Conservation (phyloP, 768 basidiomycete species). For the Gloeopeniophorella convolvens region DNA sequence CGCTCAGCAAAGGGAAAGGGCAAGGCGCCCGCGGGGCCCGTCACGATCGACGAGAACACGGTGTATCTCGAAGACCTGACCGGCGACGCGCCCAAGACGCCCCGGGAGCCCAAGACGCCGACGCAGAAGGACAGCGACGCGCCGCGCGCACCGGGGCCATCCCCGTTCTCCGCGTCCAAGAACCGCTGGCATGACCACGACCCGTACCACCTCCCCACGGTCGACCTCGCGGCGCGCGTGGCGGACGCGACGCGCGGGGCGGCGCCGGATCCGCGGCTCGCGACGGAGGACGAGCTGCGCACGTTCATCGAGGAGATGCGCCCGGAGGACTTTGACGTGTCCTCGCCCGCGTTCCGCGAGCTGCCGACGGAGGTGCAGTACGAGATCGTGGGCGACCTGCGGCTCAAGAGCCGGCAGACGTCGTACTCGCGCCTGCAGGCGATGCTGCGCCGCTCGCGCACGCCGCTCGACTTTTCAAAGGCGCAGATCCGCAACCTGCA, state of each 20-base stretch:
- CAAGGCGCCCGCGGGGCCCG: conserved; percentile 39
- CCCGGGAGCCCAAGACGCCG: conserved; percentile 32
- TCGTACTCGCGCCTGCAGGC: conserved; percentile 86
- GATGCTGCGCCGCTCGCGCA: conserved; percentile 74
- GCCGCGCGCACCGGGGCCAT: conserved; percentile 30
- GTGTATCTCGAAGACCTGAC: conserved; percentile 89
- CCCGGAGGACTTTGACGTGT: conserved; percentile 91
- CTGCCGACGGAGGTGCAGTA: conserved; percentile 96
- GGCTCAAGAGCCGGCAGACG: conserved; percentile 90
- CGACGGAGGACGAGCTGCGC: conserved; percentile 92
- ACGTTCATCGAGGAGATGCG: conserved; percentile 94
- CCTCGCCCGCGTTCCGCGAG: conserved; percentile 82
- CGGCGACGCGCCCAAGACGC: conserved; percentile 46
- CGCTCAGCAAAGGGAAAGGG: conserved; percentile 36
- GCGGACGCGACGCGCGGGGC: conserved; percentile 52
- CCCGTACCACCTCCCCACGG: conserved; percentile 86
- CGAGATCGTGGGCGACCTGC: conserved; percentile 94
- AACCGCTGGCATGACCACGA: conserved; percentile 71
- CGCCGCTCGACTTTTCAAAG: conserved; percentile 92
- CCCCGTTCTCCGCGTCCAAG: conserved; percentile 51
- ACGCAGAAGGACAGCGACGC: conserved; percentile 21
- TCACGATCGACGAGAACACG: conserved; percentile 59
- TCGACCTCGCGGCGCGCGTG: conserved; percentile 60
- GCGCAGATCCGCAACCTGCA: conserved; percentile 89
- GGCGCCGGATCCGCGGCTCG: conserved; percentile 83